Base-by-base conservation (phyloP, 345 rosid species). In the Salix exigua region DNA sequence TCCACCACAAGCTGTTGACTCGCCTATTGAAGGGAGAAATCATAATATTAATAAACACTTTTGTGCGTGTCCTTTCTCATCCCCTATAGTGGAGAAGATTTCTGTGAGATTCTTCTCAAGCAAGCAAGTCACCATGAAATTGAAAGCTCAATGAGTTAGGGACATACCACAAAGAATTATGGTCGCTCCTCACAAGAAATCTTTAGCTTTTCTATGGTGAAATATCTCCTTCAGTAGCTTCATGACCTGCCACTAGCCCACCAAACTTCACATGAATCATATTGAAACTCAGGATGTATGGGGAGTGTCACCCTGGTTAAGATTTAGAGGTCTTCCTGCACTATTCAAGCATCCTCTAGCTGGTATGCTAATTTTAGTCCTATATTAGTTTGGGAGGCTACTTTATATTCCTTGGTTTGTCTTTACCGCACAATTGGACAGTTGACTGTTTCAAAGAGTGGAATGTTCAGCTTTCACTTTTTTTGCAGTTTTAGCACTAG, bases 211-310 rank as follows among this genome's bases (percentile, higher is more conserved):
- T 74, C 85, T 90, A 89, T 67, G 86, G 80, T 73, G 89, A 81
- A 79, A 85, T 44, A 83, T 87, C 91, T 82, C 88, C 93, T 85
- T 90, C 93, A 82, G 82, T 88, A 82, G 90, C 97, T 86, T 74
- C 95, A 88, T 80, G 80, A 89, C 91, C 96, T 90, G 96, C 94
- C 87, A 83, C 93, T 91, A 82, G 61, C 87, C 86, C 88, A 89
- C 82, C 87, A 89, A 79, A 75, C 85, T 85, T 75, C 66, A 79
- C 73, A 81, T 83, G 80, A 87, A 86, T 81, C 78, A 82, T 61
- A 75, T 66, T 70, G 75, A 71, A 81, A 74, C 83, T 78, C 65
- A 10, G 48, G 78, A 66, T n/a, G 38, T 40, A 69, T 65, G 46
- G 17, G 16, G 58, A 73, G 38, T 58, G 53, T 66, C 71, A 71